A percentile compares a stretch with the other conserved stretches of the same genome.
These are phyloP conservation scores for Aaosphaeria arxii DNA, from an alignment of 2,329 filamentous ascomycete species.

Conservation along the genomic window DNA sequence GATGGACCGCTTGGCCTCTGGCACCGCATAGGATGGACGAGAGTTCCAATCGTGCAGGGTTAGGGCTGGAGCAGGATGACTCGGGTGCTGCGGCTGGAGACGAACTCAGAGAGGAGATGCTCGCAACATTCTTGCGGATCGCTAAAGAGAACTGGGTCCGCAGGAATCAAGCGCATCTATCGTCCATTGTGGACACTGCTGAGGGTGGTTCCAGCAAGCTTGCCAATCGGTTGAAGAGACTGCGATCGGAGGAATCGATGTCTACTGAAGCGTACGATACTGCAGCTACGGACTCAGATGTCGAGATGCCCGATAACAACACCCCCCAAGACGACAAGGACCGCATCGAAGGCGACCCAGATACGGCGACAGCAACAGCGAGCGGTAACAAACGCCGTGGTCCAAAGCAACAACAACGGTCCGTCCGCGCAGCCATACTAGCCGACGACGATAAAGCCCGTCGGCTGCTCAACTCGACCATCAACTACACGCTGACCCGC, in stretches of 20 bases:
- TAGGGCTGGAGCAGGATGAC: constrained; percentile 50
- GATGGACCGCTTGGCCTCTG: constrained; percentile 87
- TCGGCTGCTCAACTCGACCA: constrained; percentile 62
- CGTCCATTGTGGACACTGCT: background rate
- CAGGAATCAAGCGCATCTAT: constrained; percentile 30
- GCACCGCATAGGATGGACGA: constrained; percentile 59
- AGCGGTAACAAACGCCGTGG: background rate
- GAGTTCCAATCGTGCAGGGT: constrained; percentile 50
- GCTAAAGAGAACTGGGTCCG: constrained; percentile 62
- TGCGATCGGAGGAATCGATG: background rate
- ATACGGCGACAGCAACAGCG: background rate
- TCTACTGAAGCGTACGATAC: background rate
- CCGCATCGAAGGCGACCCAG: background rate
- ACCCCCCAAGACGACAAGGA: background rate
- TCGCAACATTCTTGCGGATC: constrained; percentile 61
- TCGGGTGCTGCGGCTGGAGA: constrained; percentile 52
- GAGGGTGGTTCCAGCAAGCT: constrained; percentile 14
- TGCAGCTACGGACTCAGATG: background rate
- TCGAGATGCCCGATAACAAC: background rate
- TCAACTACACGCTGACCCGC: constrained; percentile 66
- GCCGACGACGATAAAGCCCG: constrained; percentile 69
- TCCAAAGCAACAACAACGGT: background rate
- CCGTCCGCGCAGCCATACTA: constrained; percentile 52
- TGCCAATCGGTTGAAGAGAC: background rate
- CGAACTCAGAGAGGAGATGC: constrained; percentile 67